Base-by-base conservation (phyloP, 2,329 filamentous ascomycete genomes). In the Epichloe gansuensis region DNA sequence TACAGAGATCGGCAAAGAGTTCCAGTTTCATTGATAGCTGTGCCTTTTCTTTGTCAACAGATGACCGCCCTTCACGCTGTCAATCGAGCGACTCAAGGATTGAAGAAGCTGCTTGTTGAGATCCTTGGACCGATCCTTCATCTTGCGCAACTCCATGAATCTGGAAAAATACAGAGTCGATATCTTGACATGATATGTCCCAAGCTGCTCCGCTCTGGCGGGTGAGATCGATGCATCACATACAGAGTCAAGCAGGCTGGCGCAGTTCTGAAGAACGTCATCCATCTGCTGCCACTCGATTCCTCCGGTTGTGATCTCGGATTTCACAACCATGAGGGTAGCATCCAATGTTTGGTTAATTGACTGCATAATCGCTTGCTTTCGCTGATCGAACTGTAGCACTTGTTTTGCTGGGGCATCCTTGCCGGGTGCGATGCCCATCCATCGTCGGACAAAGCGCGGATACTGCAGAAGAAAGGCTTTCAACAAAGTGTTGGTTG, bases 151-250 rank as follows among this genome's bases (percentile, higher is more conserved):
- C 45, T 74, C 70, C 17, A 77, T 67, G 60, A 81, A 81, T 47
- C 79, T 73, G n/a, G 80, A 72, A 63, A 83, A 88, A 62, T 88
- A 88, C 3, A 86, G 73, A 59, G 85, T 83, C 0, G 85, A 88
- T 28, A 88, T 77, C 59, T 83, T 86, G 56, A 85, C 75, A 53
- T 79, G 72, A 57, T 82, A 80, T 2, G 70, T 71, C n/a, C 58
- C 61, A 12, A 70, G 59, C 49, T 69, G 64, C 31, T 69, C 68
- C 1, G 58, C 48, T 47, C 61, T 64, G 17, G 61, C 51, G 8
- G 57, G 46, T 1, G 68, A 65, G 12, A 64, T 54, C 4, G 61
- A 58, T 4, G 66, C 62, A 46, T 75, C 69, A 5, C 74, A 73
- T 45, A 82, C 68, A 49, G 73, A 70, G 37, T 80, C 75, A 9